Evolutionary conservation across 176 grass and related monocot genomes (phyloP).

Genomic region (Phyllostachys edulis): DNA sequence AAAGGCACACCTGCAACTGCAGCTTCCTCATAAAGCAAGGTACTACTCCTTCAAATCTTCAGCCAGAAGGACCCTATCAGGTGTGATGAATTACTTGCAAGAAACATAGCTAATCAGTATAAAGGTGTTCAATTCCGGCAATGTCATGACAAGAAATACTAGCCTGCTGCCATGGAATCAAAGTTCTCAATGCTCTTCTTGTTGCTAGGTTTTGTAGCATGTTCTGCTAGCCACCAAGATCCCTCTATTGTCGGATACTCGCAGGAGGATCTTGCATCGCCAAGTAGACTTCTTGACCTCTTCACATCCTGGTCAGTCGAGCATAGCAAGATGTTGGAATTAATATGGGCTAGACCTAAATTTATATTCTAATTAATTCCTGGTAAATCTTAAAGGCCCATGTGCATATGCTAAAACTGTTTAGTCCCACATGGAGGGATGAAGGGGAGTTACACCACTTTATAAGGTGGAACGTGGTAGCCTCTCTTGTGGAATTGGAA

Average conservation of each 20-base stretch:
- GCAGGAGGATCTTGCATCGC: constrained; percentile 42
- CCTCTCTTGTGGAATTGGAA: too few relatives aligned
- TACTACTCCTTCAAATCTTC: constrained; percentile 51
- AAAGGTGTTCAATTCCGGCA: constrained; percentile 17
- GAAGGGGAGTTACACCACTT: too few relatives aligned
- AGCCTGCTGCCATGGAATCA: constrained; percentile 43
- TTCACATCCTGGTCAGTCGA: constrained; percentile 56
- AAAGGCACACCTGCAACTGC: constrained; percentile 37
- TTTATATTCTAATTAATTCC: too few relatives aligned
- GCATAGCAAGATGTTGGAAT: constrained; percentile 56
- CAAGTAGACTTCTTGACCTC: constrained; percentile 26
- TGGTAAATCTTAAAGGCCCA: too few relatives aligned
- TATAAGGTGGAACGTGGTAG: too few relatives aligned
- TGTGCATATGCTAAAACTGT: too few relatives aligned
- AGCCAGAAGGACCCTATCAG: constrained; percentile 39
- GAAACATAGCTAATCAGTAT: constrained; percentile 51
- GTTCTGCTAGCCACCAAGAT: constrained; percentile 32
- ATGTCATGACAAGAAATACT: constrained; percentile 26
- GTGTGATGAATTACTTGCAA: constrained; percentile 61
- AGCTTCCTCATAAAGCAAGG: constrained; percentile 56
- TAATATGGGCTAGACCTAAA: too few relatives aligned
- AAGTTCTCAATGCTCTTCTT: constrained; percentile 38
- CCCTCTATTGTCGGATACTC: constrained; percentile 57
- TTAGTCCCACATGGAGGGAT: too few relatives aligned
- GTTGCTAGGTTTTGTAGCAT: constrained; percentile 34